Evolutionary conservation across 345 rosid genomes (phyloP).

Genomic region (Citrus maxima): DNA sequence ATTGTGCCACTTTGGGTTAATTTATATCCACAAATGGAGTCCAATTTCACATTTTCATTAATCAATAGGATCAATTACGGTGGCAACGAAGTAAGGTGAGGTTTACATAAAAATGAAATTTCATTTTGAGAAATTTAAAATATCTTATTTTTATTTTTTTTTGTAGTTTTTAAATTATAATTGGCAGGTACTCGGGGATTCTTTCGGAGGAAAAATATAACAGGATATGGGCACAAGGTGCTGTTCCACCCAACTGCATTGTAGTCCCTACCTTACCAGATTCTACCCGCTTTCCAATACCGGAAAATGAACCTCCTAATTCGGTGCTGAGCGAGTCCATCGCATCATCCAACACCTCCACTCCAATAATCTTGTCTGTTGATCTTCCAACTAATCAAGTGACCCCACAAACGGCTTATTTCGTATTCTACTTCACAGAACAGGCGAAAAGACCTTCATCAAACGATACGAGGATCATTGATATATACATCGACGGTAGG

Average conservation of each 20-base stretch:
- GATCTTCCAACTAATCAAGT: background rate
- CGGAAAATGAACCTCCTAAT: too few relatives aligned
- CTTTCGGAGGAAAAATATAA: conserved; percentile 6
- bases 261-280: too few relatives aligned
- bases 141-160: too few relatives aligned
- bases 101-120: too few relatives aligned
- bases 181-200: background rate
- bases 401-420: conserved; percentile 9
- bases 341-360: too few relatives aligned
- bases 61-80: conserved; percentile 16
- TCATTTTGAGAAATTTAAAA: background rate
- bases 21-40: background rate
- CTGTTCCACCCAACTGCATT: background rate
- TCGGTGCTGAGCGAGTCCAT: too few relatives aligned
- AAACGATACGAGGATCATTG: conserved; percentile 10
- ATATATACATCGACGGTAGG: conserved; percentile 9
- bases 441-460: background rate
- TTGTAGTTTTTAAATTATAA: background rate
- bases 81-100: conserved; percentile 10
- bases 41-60: background rate
- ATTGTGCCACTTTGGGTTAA: background rate
- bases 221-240: conserved; percentile 20
- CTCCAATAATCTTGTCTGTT: background rate
- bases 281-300: too few relatives aligned
- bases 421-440: conserved; percentile 22